These are phyloP conservation scores for Nothopassalora personata DNA, from an alignment of 2,329 filamentous ascomycete species.

Conservation along the genomic window DNA sequence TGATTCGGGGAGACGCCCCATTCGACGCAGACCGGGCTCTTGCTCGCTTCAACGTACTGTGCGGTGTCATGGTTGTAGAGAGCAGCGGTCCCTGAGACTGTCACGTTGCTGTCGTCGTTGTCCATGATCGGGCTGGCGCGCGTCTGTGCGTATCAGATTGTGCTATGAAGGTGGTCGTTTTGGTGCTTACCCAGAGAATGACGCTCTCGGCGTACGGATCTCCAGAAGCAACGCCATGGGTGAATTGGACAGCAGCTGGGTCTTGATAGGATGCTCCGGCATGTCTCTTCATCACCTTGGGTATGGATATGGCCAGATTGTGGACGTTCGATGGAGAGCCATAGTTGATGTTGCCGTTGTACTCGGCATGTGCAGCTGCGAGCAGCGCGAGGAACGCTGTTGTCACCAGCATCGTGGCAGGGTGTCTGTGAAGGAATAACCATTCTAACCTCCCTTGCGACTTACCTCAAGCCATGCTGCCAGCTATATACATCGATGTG, in stretches of 20 bases:
- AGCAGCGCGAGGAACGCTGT: conserved; percentile 3
- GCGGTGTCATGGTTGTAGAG: conserved; percentile 27
- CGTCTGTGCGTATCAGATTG: conserved; percentile 19
- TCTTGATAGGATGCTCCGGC: conserved; percentile 38
- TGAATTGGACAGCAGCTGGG: conserved; percentile 53
- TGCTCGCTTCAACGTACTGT: conserved; percentile 23
- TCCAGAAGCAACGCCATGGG: conserved; percentile 46
- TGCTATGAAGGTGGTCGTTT: not conserved
- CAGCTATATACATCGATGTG: conserved; percentile 3
- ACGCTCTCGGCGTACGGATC: conserved; percentile 41
- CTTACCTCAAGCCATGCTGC: not conserved
- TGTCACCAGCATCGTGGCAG: not conserved
- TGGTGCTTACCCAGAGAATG: conserved; percentile 33
- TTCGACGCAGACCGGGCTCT: conserved; percentile 21
- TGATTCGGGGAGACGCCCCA: conserved; percentile 16
- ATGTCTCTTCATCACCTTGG: conserved; percentile 53
- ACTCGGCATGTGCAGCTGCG: conserved; percentile 14
- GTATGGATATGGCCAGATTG: conserved; percentile 58
- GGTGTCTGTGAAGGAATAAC: not conserved
- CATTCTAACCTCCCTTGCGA: not conserved
- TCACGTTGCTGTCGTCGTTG: conserved; percentile 26
- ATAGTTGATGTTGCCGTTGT: conserved; percentile 58
- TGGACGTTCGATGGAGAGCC: conserved; percentile 60
- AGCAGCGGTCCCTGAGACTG: conserved; percentile 22
- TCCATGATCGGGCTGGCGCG: conserved; percentile 20